Conservation (phyloP, 2,329 filamentous ascomycete genomes). For the Aspergillus ruber region DNA sequence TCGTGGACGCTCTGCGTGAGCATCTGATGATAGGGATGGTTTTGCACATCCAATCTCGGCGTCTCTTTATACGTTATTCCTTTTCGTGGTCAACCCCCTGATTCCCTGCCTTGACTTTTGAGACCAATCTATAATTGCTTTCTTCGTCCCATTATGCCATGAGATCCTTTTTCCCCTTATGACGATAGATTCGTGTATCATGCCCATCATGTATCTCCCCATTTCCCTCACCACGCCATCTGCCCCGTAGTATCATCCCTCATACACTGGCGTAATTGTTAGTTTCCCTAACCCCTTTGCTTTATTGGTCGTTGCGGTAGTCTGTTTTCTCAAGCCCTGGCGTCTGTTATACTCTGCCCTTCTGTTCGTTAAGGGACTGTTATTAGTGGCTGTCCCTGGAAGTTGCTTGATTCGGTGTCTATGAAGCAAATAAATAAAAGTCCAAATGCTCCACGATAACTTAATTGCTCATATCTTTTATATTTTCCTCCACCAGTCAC, state of each 20-base stretch:
- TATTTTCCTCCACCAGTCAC: not conserved
- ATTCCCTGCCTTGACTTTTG: slow-evolving; percentile 7
- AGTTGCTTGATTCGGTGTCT: no score
- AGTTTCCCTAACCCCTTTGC: slow-evolving; percentile 18
- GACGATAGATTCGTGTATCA: slow-evolving; percentile 16
- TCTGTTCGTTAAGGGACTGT: not conserved
- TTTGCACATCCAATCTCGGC: slow-evolving; percentile 1
- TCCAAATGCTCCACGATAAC: slow-evolving; percentile 1
- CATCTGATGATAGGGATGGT: not conserved
- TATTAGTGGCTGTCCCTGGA: no score
- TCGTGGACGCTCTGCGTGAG: slow-evolving; percentile 5
- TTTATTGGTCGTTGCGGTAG: slow-evolving; percentile 13
- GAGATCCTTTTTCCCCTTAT: slow-evolving; percentile 13
- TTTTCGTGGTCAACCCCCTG: not conserved
- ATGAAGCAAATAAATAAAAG: slow-evolving; percentile 1
- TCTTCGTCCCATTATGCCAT: slow-evolving; percentile 10
- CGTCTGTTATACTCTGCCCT: not conserved
- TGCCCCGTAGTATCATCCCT: slow-evolving; percentile 27
- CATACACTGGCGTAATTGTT: slow-evolving; percentile 36
- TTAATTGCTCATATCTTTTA: no score
- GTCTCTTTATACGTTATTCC: slow-evolving; percentile 1
- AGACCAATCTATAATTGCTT: slow-evolving; percentile 2
- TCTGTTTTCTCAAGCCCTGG: slow-evolving; percentile 1
- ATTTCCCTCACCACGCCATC: slow-evolving; percentile 9
- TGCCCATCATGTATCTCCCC: slow-evolving; percentile 41